These are phyloP conservation scores for Coniella vitis DNA, from an alignment of 2,329 filamentous ascomycete species.

Conservation along the genomic window DNA sequence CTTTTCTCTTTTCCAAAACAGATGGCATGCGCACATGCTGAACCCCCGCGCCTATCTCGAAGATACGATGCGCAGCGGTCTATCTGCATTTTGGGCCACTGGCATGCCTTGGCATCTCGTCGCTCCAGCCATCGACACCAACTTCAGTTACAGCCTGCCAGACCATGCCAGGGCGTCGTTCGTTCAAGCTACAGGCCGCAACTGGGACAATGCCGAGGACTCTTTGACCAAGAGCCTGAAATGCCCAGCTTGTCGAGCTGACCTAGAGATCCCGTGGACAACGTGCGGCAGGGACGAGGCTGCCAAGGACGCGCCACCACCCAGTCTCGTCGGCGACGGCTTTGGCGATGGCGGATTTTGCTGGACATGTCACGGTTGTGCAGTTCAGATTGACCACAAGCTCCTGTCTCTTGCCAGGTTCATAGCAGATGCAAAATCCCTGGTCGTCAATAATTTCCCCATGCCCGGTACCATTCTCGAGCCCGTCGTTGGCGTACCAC, in stretches of 20 bases:
- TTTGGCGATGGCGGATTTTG: constrained; percentile 54
- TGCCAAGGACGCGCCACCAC: constrained; percentile 21
- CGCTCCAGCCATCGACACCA: constrained; percentile 49
- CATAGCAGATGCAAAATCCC: constrained; percentile 41
- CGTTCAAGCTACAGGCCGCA: constrained; percentile 36
- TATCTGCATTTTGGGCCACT: constrained; percentile 50
- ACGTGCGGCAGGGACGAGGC: constrained; percentile 34
- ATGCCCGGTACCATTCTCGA: constrained; percentile 65
- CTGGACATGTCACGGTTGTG: constrained; percentile 45
- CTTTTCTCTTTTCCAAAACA: background rate
- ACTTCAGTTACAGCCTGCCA: constrained; percentile 49
- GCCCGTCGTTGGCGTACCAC: constrained; percentile 42
- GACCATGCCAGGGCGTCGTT: constrained; percentile 40
- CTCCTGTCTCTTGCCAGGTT: constrained; percentile 58
- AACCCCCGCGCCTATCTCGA: constrained; percentile 70
- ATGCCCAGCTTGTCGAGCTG: constrained; percentile 48
- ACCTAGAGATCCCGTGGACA: constrained; percentile 52
- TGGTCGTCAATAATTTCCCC: constrained; percentile 41
- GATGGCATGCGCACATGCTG: constrained; percentile 64
- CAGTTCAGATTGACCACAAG: constrained; percentile 45
- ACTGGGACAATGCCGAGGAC: constrained; percentile 56
- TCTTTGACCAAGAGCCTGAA: constrained; percentile 36
- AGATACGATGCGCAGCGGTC: constrained; percentile 57
- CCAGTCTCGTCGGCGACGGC: constrained; percentile 42
- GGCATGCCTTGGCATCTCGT: constrained; percentile 61